These are phyloP conservation scores for Chenopodium album DNA, from an alignment of 148 eudicot genomes.

Conservation along the genomic window DNA sequence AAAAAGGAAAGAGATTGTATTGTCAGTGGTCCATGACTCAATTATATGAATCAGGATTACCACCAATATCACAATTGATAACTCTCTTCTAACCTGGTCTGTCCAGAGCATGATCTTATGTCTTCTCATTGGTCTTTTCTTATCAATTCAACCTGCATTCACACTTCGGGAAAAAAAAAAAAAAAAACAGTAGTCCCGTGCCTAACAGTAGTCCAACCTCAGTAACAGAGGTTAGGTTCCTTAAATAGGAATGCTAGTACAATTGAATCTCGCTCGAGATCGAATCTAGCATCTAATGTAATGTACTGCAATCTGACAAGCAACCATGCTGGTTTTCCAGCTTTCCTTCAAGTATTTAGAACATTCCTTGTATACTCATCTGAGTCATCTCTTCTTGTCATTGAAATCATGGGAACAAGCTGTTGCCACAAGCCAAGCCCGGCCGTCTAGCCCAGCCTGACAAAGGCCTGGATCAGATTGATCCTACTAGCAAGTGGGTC, in stretches of 20 bases:
- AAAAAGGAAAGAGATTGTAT: neutral
- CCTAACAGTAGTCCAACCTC: neutral
- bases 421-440: neutral
- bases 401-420: neutral
- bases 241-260: neutral
- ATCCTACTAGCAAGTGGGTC: neutral
- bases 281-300: neutral
- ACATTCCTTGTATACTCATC: neutral
- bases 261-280: neutral
- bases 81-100: neutral
- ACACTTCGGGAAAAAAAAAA: neutral
- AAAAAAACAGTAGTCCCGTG: neutral
- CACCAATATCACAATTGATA: neutral
- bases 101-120: neutral
- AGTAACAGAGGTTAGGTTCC: neutral
- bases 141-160: neutral
- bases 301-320: neutral
- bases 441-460: neutral
- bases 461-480: neutral
- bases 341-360: neutral
- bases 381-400: neutral
- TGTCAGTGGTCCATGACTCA: conserved; percentile 23
- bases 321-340: neutral
- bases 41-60: conserved; percentile 18
- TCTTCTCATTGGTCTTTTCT: neutral